Evolutionary conservation across 176 grass and related monocot genomes (phyloP), one percentile per base, ranked within the genome.

Genomic region (Areca catechu): DNA sequence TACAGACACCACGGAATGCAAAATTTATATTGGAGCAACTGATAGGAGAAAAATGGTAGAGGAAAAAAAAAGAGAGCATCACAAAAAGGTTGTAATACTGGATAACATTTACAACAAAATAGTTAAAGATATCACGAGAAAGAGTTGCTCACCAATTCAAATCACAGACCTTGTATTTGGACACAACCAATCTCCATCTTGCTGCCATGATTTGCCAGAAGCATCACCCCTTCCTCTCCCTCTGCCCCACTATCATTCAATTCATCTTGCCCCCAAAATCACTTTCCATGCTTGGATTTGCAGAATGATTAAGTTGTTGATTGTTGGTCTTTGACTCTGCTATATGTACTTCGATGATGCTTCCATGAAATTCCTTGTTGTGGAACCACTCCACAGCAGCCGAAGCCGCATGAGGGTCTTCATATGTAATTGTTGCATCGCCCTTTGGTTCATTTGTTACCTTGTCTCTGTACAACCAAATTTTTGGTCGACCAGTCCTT

Each of bases 91-190:
- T 43, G 14, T 43, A 43, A 43, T 43, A 10, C 34, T 43, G 34
- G 34, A 43, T 43, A 14, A 43, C 34, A 43, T 43, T 43, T 43
- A 5, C 14, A 10, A 28, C 19, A 50, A 22, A 7, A 25, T 7
- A 5, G 47, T 17, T 17, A 20, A 5, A 47, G 50, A 53, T 4
- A 60, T 54, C 34, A 37, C 43, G 47, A 80, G 71, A 88, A 43
- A 30, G 72, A 85, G 76, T 78, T 52, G 81, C 81, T 91, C 81
- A 97, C 83, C 76, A 69, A 96, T 90, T 67, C 65, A 67, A 53
- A 82, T 66, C 74, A 92, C 87, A 88, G 81, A 98, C 93, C 93
- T 98, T 92, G 93, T 85, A 98, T 98, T 98, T 71, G 93, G 93
- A 58, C 88, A 98, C 58, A 82, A 76, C 93, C 93, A 98, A 48